Evolutionary conservation across 2,329 filamentous ascomycete genomes (phyloP).

Genomic region (Knoxdaviesia capensis): DNA sequence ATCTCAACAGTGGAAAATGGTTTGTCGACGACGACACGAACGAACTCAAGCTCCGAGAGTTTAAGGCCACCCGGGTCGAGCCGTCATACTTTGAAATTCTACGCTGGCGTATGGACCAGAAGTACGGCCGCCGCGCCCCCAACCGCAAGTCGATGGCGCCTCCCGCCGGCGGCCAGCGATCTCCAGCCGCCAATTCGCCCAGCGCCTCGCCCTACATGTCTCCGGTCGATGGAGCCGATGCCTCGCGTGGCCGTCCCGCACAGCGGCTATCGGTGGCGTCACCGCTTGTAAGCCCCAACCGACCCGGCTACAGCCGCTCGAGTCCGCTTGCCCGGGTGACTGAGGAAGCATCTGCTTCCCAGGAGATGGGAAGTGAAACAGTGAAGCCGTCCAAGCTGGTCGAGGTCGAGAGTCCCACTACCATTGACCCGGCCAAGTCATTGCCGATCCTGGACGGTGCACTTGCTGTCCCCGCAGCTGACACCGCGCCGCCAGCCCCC

Average conservation of each 20-base stretch:
- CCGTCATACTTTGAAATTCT: constrained; percentile 88
- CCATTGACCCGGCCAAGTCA: constrained; percentile 16
- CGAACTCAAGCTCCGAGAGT: constrained; percentile 83
- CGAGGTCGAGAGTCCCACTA: constrained; percentile 29
- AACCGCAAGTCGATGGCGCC: constrained; percentile 33
- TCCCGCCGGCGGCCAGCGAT: constrained; percentile 8
- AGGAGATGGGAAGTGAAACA: constrained; percentile 15
- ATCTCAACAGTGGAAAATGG: constrained; percentile 76
- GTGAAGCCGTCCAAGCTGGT: constrained; percentile 29
- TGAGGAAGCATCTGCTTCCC: constrained; percentile 36
- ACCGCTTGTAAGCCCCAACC: constrained; percentile 42
- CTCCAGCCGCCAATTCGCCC: constrained; percentile 16
- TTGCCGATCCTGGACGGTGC: constrained; percentile 14
- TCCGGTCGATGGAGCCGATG: constrained; percentile 36
- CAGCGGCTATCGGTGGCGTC: constrained; percentile 48
- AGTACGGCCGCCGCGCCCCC: constrained; percentile 50
- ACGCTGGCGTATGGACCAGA: constrained; percentile 88
- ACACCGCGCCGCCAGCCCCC: constrained; percentile 12
- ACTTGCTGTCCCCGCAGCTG: neutral
- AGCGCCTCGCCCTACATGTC: constrained; percentile 43
- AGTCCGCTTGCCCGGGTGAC: constrained; percentile 56
- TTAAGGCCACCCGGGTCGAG: constrained; percentile 75
- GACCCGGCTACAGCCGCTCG: constrained; percentile 43
- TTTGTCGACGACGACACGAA: constrained; percentile 80
- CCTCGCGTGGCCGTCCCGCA: constrained; percentile 49